A percentile compares a stretch with the other conserved stretches of the same genome.
Evolutionary conservation across 768 basidiomycete genomes (phyloP).

Genomic region (Agaricus blazei): DNA sequence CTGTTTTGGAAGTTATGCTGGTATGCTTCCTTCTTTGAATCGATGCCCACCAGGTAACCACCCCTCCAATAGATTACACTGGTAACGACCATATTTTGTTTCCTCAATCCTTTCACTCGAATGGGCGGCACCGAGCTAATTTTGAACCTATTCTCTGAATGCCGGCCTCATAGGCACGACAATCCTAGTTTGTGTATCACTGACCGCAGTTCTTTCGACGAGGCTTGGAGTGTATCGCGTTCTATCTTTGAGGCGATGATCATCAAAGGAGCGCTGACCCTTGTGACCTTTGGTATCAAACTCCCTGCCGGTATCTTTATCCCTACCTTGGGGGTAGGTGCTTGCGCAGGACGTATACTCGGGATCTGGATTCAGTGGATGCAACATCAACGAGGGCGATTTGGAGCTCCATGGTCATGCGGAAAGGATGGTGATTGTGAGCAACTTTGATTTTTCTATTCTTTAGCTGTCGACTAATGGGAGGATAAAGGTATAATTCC

Average conservation of each 20-base stretch:
- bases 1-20: slow-evolving; percentile 76
- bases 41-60: not conserved
- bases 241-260: slow-evolving; percentile 74
- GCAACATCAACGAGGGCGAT: slow-evolving; percentile 55
- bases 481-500: slow-evolving; percentile 58
- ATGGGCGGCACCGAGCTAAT: slow-evolving; percentile 97
- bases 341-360: slow-evolving; percentile 84
- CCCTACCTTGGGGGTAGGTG: slow-evolving; percentile 91
- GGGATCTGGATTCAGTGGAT: slow-evolving; percentile 79
- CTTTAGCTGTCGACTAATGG: not conserved
- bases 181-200: slow-evolving; percentile 69
- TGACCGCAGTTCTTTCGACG: slow-evolving; percentile 47
- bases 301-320: slow-evolving; percentile 95
- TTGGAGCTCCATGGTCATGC: slow-evolving; percentile 62
- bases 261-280: slow-evolving; percentile 74
- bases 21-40: slow-evolving; percentile 35
- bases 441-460: slow-evolving; percentile 12
- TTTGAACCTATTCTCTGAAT: slow-evolving; percentile 88
- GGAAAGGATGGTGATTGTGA: slow-evolving; percentile 59
- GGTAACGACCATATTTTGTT: slow-evolving; percentile 72
- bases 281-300: slow-evolving; percentile 92
- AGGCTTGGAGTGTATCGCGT: slow-evolving; percentile 57
- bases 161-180: slow-evolving; percentile 46
- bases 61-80: slow-evolving; percentile 58
- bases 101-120: slow-evolving; percentile 83